Evolutionary conservation across 805 yeast genomes (phyloP), one percentile per base, ranked within the genome.

Genomic region (Blastobotrys robertii): DNA sequence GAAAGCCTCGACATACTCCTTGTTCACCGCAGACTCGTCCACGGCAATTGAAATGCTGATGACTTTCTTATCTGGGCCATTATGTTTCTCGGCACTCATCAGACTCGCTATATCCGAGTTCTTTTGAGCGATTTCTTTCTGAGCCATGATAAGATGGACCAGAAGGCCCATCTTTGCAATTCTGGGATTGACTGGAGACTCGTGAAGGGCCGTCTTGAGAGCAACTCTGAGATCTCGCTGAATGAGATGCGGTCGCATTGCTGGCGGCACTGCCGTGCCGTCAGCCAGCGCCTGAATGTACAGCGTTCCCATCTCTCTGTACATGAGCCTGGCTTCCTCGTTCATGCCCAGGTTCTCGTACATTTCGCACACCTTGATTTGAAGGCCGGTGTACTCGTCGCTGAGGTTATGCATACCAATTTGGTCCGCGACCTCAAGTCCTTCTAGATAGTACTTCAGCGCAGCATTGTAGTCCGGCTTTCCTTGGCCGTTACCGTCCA

Each of bases 351-450:
- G 60, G 34, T 79, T 69, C 54, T 85, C 95, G 57, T 77, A 84
- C 86, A 86, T 81, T 55, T 87, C 95, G 8, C 82, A 94, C 30
- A 85, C 67, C 55, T 88, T 85, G 59, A 90, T 68, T 55, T 88
- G 94, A 42, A 90, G 76, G 0, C 97, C 96, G 0, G 97, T 88
- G 59, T 84, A 88, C 55, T 84, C 90, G 55, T 85, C 92, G 44
- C 77, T 69, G 29, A 82, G 52, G 8, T 72, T 72, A 48, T 76
- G 73, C 64, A 85, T 58, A 0, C 69, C 70, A 37, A 76, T 62
- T 22, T 69, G 65, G 31, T 77, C 72, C 33, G 86, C 80, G 48
- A 74, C 71, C 25, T 76, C 69, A 22, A 87, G 63, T 0, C 95
- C 95, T 49, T 81, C 80, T 36, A 84, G 70, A 61, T 88, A 90